phyloP scores from a whole-genome alignment of 257 asterid genomes.

The Solanum piurae region DNA sequence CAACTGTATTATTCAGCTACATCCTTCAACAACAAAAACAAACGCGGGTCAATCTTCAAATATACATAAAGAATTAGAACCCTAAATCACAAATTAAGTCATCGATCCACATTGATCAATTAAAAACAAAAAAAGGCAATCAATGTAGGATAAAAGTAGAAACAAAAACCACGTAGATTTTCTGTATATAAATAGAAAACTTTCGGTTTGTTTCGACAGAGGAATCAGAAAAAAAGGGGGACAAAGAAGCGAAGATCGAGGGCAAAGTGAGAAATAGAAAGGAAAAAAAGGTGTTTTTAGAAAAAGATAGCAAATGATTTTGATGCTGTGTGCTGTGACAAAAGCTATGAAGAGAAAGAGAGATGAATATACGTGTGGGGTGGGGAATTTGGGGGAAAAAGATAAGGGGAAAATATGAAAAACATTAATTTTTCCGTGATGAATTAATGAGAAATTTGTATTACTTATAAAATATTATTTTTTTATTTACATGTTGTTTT shows the following conservation, averaged over 20 bases:
- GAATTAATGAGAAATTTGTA: too few species aligned
- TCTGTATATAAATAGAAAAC: neutral
- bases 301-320: neutral
- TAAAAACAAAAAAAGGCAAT: constrained; percentile 5
- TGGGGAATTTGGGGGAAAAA: neutral
- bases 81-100: constrained; percentile 23
- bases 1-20: constrained; percentile 23
- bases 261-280: constrained; percentile 29
- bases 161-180: neutral
- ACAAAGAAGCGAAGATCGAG: constrained; percentile 21
- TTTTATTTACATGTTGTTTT: too few species aligned
- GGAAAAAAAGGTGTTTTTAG: constrained; percentile 15
- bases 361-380: neutral
- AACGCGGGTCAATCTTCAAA: constrained; percentile 9
- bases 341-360: neutral
- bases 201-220: neutral
- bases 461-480: too few species aligned
- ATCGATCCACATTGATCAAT: constrained; percentile 23
- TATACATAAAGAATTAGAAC: constrained; percentile 16
- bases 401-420: neutral
- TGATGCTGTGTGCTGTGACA: neutral
- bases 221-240: neutral
- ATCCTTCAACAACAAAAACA: constrained; percentile 17
- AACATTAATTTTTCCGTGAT: too few species aligned
- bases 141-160: constrained; percentile 11